A percentile compares a stretch with the other conserved stretches of the same genome.
Conservation (phyloP, 2,329 filamentous ascomycete genomes). For the Colletotrichum tropicicola region DNA sequence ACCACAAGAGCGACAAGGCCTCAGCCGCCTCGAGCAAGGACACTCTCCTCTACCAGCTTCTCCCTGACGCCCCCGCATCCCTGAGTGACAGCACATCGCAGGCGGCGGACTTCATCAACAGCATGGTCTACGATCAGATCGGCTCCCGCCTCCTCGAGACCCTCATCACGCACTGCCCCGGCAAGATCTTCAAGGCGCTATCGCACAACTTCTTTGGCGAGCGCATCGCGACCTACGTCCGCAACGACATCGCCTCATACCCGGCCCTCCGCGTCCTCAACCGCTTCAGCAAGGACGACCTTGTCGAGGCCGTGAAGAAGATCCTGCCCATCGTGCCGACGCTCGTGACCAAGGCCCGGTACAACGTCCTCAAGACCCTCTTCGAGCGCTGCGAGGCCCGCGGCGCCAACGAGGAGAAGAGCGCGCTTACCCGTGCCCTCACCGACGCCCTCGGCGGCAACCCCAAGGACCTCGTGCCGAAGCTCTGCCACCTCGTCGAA, state of each 20-base stretch:
- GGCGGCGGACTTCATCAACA: constrained; percentile 81
- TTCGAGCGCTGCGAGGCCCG: constrained; percentile 85
- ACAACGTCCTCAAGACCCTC: constrained; percentile 81
- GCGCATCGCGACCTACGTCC: constrained; percentile 80
- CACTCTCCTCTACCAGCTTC: constrained; percentile 77
- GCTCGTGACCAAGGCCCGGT: constrained; percentile 78
- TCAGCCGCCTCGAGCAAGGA: constrained; percentile 47
- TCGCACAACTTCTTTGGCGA: constrained; percentile 83
- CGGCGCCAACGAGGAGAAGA: constrained; percentile 62
- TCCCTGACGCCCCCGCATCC: constrained; percentile 78
- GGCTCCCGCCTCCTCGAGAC: constrained; percentile 91
- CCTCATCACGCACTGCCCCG: constrained; percentile 81
- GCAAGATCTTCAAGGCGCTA: constrained; percentile 89
- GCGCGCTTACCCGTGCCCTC: constrained; percentile 56
- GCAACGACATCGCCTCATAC: constrained; percentile 91
- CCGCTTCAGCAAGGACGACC: constrained; percentile 85
- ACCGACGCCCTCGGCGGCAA: constrained; percentile 57
- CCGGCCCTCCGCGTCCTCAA: constrained; percentile 85
- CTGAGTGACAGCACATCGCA: constrained; percentile 78
- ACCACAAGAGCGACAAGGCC: constrained; percentile 72
- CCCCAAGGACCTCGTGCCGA: constrained; percentile 57
- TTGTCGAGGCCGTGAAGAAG: constrained; percentile 75
- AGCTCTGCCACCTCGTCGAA: constrained; percentile 56
- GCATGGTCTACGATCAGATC: constrained; percentile 88
- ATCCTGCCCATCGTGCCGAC: constrained; percentile 78